phyloP scores from a whole-genome alignment of 306 rosid genomes.

The Dalbergia oliveri region DNA sequence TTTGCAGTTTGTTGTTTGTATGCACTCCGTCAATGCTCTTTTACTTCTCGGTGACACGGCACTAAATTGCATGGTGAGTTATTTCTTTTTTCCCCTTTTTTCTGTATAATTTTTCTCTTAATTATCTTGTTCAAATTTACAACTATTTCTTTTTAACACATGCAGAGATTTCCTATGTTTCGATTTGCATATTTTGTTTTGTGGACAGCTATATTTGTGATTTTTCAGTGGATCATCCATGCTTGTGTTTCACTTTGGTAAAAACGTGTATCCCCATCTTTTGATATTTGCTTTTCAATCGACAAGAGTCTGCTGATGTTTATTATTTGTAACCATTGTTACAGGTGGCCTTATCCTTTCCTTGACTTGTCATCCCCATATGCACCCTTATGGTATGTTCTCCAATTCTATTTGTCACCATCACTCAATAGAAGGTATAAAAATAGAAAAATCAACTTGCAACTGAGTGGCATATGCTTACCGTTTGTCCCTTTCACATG shows the following conservation, averaged over 20 bases:
- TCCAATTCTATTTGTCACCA: slow-evolving; percentile 14
- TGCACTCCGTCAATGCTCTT: slow-evolving; percentile 88
- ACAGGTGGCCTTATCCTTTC: slow-evolving; percentile 98
- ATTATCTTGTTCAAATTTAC: slow-evolving; percentile 27
- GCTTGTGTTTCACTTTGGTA: slow-evolving; percentile 69
- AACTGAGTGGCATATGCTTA: neutral
- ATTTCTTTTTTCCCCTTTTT: neutral
- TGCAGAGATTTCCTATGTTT: slow-evolving; percentile 89
- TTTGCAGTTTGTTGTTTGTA: slow-evolving; percentile 69
- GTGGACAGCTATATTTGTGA: slow-evolving; percentile 79
- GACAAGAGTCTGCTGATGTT: neutral
- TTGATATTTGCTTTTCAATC: slow-evolving; percentile 28
- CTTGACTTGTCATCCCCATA: slow-evolving; percentile 77
- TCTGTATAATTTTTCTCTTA: neutral
- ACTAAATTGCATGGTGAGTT: slow-evolving; percentile 83
- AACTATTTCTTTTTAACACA: slow-evolving; percentile 40
- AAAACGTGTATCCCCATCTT: slow-evolving; percentile 27
- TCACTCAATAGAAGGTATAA: neutral
- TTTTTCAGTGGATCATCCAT: slow-evolving; percentile 88
- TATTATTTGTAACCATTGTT: slow-evolving; percentile 22
- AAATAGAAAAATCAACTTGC: neutral
- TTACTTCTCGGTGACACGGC: slow-evolving; percentile 81
- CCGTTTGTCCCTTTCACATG: neutral
- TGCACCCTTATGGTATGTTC: slow-evolving; percentile 87
- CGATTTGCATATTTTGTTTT: slow-evolving; percentile 81